These are phyloP conservation scores for Cymbopogon flexuosus DNA, from an alignment of 202 grass and related monocot species.

Conservation along the genomic window DNA sequence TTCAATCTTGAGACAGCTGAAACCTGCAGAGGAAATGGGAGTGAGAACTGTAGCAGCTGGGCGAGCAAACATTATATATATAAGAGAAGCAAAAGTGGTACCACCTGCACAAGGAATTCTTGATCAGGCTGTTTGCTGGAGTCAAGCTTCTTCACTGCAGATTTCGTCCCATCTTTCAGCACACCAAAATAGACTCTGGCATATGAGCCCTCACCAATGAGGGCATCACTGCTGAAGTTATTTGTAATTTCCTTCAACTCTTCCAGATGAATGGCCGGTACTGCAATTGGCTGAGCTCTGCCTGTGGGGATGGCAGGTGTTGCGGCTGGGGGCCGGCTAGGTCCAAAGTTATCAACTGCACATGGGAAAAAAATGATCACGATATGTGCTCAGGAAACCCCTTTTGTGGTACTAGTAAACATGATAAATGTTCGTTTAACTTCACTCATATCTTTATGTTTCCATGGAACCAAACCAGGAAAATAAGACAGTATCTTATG, in stretches of 20 bases:
- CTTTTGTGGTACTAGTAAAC: neutral
- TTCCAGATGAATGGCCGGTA: constrained; percentile 60
- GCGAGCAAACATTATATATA: neutral
- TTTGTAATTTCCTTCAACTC: constrained; percentile 76
- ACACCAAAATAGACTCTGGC: constrained; percentile 79
- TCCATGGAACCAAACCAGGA: neutral
- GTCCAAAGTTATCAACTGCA: constrained; percentile 49
- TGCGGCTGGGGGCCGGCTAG: constrained; percentile 30
- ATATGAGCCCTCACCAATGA: constrained; percentile 87
- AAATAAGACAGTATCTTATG: neutral
- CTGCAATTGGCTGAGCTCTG: constrained; percentile 70
- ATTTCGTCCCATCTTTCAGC: constrained; percentile 60
- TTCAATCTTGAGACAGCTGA: constrained; percentile 72
- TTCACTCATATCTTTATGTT: neutral
- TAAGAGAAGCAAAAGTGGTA: neutral
- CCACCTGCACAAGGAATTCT: constrained; percentile 76
- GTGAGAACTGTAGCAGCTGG: neutral
- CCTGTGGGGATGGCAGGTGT: neutral
- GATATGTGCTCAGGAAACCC: constrained; percentile 20
- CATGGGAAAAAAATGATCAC: neutral
- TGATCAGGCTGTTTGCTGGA: constrained; percentile 87
- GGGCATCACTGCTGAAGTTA: constrained; percentile 69
- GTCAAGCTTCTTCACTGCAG: constrained; percentile 86
- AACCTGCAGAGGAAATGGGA: constrained; percentile 37
- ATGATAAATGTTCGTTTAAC: neutral